A percentile compares a stretch with the other conserved stretches of the same genome.
These are phyloP conservation scores for Apophysomyces ossiformis DNA, from an alignment of 371 early-diverging fungal genomes.

Conservation along the genomic window DNA sequence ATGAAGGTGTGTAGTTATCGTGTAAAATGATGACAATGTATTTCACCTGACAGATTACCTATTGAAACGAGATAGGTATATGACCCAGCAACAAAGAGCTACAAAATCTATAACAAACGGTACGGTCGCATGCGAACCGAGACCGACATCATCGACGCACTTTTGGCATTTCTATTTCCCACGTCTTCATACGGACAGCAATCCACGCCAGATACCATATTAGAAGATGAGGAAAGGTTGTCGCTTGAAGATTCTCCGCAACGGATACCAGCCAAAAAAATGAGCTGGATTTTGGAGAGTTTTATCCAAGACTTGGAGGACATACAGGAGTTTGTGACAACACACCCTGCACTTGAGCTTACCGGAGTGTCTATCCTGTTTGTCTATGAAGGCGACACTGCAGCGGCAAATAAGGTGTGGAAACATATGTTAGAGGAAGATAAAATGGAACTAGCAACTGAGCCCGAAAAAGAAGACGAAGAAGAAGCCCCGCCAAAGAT, in stretches of 20 bases:
- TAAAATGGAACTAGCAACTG: conserved; percentile 22
- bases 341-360: conserved; percentile 57
- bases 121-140: conserved; percentile 50
- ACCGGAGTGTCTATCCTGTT: conserved; percentile 72
- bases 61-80: conserved; percentile 36
- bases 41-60: no score
- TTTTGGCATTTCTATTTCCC: conserved; percentile 54
- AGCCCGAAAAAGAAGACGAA: conserved; percentile 45
- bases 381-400: conserved; percentile 72
- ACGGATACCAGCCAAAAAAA: conserved; percentile 32
- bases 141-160: conserved; percentile 48
- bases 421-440: conserved; percentile 49
- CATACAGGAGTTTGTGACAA: conserved; percentile 49
- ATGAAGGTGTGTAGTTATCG: conserved; percentile 49
- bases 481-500: conserved; percentile 54
- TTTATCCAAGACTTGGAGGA: conserved; percentile 63
- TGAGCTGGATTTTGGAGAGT: conserved; percentile 63
- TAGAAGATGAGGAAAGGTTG: conserved; percentile 9
- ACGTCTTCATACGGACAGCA: conserved; percentile 35
- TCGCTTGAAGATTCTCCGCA: conserved; percentile 6
- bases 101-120: conserved; percentile 44
- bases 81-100: conserved; percentile 40
- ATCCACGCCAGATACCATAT: conserved; percentile 10
- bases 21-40: no score
- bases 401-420: conserved; percentile 54